Evolutionary conservation across 2,329 filamentous ascomycete genomes (phyloP), one percentile per base, ranked within the genome.

Genomic region (Colletotrichum navitas): DNA sequence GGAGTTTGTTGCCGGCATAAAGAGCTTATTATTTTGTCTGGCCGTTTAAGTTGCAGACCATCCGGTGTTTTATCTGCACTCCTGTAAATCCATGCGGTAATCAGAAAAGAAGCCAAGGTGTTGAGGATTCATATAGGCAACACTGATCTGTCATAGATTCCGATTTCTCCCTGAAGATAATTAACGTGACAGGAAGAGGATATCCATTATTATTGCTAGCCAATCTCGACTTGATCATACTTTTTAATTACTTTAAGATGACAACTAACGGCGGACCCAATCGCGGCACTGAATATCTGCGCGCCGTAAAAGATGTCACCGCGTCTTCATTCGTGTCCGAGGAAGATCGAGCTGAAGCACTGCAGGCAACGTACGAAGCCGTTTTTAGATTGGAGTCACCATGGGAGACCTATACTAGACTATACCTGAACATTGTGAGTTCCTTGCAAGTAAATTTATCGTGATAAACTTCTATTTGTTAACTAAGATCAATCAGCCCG

Each of bases 321-420:
- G 43, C 63, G 26, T 43, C 49, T 10, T 26, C 62, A 1, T 70
- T 70, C 39, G 10, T 32, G n/a, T 26, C 29, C 8, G 63, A 70
- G 24, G 11, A 49, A 14, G 67, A 70, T 14, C 49, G 67, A 34
- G 16, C 21, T 2, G 21, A 66, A 5, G 63, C 56, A 16, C 47
- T 70, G 5, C 24, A 29, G 14, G 55, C 55, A 47, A 55, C 63
- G 1, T 61, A 70, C 8, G 63, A 70, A 24, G n/a, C 66, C 2
- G n/a, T 66, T 2, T 32, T n/a, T 7, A 56, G 21, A 24, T 32
- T 70, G 7, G 67, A 70, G 8, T 49, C 63, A 18, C 63, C 67
- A 3, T 61, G 55, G 67, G 63, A 70, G 5, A 70, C 67, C 8
- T 61, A 61, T 24, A 26, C 56, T 11, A 58, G 67, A 21, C 36